Evolutionary conservation across 352 stramenopile species (phyloP), one percentile per base, ranked within the genome.

Genomic region (Globisporangium camurandrum): DNA sequence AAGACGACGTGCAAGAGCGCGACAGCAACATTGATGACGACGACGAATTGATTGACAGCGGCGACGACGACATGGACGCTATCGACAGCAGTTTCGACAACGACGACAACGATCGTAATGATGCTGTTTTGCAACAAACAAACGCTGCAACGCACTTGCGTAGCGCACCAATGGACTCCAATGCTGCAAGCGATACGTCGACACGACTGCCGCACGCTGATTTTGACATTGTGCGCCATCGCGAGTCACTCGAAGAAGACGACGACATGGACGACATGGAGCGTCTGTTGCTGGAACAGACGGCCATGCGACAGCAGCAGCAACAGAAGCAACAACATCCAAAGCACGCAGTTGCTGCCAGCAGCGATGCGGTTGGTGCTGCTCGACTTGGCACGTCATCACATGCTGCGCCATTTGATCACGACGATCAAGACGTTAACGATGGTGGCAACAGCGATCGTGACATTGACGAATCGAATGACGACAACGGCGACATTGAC

Each of bases 251-350:
- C 11, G 46, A 59, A 27, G 42, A 63, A 22, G 60, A 71, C 23
- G 59, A 71, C 24, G 63, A 71, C 23, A 66, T 68, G 50, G 63
- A 68, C 38, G 63, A 71, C 42, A 52, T 71, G 1, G 56, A 71
- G 45, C 57, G 51, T 8, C 47, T 67, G 1, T 49, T 67, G 2
- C 36, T 52, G 2, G 38, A 47, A 12, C 36, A 59, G 14, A 53
- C 52, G 1, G 48, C 39, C 2, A 49, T 43, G 31, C 31, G 39
- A n/a, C 39, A 47, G 19, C 20, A 24, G 8, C 14, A 20, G 22
- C 12, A 16, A 27, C 11, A 9, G 44, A 40, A 22, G 14, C 17
- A 11, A 9, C 20, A 9, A 22, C 45, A 17, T 16, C 14, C 33
- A 17, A 2, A 19, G 11, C 6, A 2, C 33, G 9, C 40, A 0